Percentiles rank a stretch among this genome's conserved stretches.
These are phyloP conservation scores for Aspergillus avenaceus DNA, from an alignment of 495 filamentous ascomycete genomes.

Conservation along the genomic window DNA sequence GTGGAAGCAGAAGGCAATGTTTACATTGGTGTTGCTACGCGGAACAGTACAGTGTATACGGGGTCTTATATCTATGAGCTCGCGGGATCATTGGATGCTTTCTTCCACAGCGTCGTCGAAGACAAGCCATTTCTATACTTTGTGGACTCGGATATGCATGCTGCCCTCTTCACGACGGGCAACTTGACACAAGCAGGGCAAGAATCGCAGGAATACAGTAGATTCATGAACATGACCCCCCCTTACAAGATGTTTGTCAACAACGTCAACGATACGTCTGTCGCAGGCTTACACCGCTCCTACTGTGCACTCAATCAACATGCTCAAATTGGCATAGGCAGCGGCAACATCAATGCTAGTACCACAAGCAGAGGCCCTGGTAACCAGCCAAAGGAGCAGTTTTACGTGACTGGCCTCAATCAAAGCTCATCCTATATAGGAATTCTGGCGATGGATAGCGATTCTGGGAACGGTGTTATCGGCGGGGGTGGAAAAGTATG, in stretches of 20 bases:
- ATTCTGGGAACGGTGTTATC: conserved; percentile 46
- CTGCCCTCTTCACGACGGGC: conserved; percentile 73
- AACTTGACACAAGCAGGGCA: conserved; percentile 54
- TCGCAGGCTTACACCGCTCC: conserved; percentile 67
- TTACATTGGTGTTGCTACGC: conserved; percentile 71
- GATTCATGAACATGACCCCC: conserved; percentile 54
- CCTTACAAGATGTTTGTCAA: conserved; percentile 80
- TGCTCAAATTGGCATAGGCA: conserved; percentile 58
- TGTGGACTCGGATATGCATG: conserved; percentile 73
- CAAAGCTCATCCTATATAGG: conserved; percentile 63
- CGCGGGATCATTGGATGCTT: conserved; percentile 73
- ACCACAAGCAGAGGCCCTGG: conserved; percentile 63
- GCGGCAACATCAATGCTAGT: conserved; percentile 48
- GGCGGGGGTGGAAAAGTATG: conserved; percentile 72
- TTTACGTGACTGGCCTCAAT: conserved; percentile 74
- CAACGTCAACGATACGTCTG: conserved; percentile 51
- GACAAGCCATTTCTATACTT: conserved; percentile 53
- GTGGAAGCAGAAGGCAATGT: conserved; percentile 52
- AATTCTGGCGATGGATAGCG: conserved; percentile 62
- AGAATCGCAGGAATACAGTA: conserved; percentile 34
- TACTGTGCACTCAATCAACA: conserved; percentile 65
- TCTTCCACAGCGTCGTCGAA: conserved; percentile 59
- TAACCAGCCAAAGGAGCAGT: conserved; percentile 73
- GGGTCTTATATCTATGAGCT: conserved; percentile 73
- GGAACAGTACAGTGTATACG: conserved; percentile 50